Base-by-base conservation (phyloP, 2,329 filamentous ascomycete species). In the Helminthosporium solani region DNA sequence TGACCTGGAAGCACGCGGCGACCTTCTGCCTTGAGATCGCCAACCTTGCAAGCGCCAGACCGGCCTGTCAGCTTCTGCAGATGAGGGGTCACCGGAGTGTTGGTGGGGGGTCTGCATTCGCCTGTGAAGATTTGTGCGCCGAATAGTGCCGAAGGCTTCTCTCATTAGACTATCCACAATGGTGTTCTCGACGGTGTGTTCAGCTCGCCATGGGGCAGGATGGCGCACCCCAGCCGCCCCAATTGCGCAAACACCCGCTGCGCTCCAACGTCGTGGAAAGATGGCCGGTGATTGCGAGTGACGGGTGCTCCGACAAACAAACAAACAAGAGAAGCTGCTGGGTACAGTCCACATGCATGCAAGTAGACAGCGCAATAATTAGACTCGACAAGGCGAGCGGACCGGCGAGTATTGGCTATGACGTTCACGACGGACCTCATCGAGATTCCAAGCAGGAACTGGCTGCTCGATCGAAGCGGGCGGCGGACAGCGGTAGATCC, bases 91-190 rank as follows among this genome's bases (percentile, higher is more conserved):
- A 57, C 58, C 49, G 55, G 56, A 54, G 52, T 42, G 53, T 52
- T 64, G 60, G 66, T 66, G 65, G 65, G 65, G 65, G 64, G 66
- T 66, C 58, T 53, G 48, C 39, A 44, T 21, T n/a, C 31, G 49
- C 21, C 57, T 66, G 53, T 64, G 60, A 66, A 67, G 56, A 53
- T 59, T 70, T 70, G 61, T 68, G 65, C 62, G 42, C 50, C 51
- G 50, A 42, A 42, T 47, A 39, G 49, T 35, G 33, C 27, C 30
- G 40, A 39, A 25, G 37, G 14, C 11, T 36, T 18, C 28, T 6
- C 9, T 23, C 43, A 49, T 50, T 52, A 30, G 41, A 49, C 49
- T 52, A 30, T 43, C 40, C 47, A 40, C 33, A 53, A 46, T 38
- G 43, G 54, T 47, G 59, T 66, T 68, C 61, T 64, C 58, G 64